A percentile compares a stretch with the other conserved stretches of the same genome.
phyloP scores from a whole-genome alignment of 2,329 filamentous ascomycete species.

The Colletotrichum sp. region DNA sequence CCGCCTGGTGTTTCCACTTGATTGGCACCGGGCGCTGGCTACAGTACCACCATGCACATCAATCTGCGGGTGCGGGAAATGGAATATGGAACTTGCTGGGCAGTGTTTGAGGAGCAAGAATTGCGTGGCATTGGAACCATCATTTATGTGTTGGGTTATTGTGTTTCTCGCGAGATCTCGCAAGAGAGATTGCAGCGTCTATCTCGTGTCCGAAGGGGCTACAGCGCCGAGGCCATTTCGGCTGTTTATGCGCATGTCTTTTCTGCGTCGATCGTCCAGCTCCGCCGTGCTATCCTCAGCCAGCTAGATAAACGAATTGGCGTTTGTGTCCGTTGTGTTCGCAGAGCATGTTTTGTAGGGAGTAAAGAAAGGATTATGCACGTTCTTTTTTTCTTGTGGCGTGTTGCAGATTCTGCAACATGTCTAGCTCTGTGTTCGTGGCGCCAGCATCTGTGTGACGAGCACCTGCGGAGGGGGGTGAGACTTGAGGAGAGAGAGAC shows the following conservation, averaged over 20 bases:
- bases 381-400: conserved; percentile 6
- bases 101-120: not conserved
- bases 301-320: not conserved
- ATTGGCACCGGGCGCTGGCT: not conserved
- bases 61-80: not conserved
- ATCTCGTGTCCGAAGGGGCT: not conserved
- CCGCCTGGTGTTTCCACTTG: conserved; percentile 2
- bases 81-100: not conserved
- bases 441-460: not conserved
- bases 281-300: not conserved
- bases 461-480: not conserved
- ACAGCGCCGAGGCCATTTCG: not conserved
- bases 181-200: not conserved
- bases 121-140: not conserved
- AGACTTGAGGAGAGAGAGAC: not conserved
- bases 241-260: not conserved
- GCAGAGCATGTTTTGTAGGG: not conserved
- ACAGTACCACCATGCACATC: not conserved
- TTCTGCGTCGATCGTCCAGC: not conserved
- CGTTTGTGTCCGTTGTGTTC: not conserved
- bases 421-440: conserved; percentile 3
- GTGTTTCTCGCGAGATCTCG: not conserved
- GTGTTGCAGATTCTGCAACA: conserved; percentile 20
- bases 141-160: not conserved
- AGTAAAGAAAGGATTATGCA: conserved; percentile 7